phyloP scores from a whole-genome alignment of 768 basidiomycete species.

The Chlorophyllum brunneum region DNA sequence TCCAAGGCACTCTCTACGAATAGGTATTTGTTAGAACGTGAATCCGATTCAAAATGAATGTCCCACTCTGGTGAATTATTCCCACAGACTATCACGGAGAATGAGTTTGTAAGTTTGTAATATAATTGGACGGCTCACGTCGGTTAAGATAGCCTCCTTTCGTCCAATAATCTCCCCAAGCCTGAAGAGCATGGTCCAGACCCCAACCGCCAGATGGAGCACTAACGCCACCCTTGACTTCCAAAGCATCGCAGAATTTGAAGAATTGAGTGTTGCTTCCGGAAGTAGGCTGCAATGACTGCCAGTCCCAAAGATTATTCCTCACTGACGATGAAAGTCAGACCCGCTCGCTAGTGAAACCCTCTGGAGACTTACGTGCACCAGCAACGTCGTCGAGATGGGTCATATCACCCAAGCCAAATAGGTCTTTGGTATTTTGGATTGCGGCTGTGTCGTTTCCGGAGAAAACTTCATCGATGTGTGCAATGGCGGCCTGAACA shows the following conservation, averaged over 20 bases:
- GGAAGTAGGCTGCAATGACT: slow-evolving; percentile 46
- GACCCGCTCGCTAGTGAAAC: no score
- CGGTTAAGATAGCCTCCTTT: slow-evolving; percentile 36
- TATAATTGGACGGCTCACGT: slow-evolving; percentile 31
- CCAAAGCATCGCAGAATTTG: slow-evolving; percentile 64
- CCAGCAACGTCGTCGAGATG: slow-evolving; percentile 69
- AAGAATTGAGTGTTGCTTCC: slow-evolving; percentile 48
- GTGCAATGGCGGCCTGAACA: slow-evolving; percentile 55
- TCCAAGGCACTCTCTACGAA: slow-evolving; percentile 37
- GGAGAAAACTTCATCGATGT: slow-evolving; percentile 56
- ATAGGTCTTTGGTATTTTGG: slow-evolving; percentile 49
- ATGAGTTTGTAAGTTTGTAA: not conserved
- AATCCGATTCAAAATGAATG: not conserved
- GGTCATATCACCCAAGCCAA: slow-evolving; percentile 51
- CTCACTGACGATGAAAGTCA: slow-evolving; percentile 44
- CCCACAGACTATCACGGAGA: slow-evolving; percentile 45
- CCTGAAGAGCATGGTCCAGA: slow-evolving; percentile 50
- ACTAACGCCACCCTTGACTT: slow-evolving; percentile 52
- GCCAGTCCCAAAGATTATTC: slow-evolving; percentile 69
- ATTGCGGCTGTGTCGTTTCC: slow-evolving; percentile 43
- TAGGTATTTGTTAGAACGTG: not conserved
- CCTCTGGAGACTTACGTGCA: slow-evolving; percentile 36
- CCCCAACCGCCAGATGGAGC: slow-evolving; percentile 58
- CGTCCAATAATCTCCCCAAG: slow-evolving; percentile 62
- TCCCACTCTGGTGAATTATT: slow-evolving; percentile 43